Evolutionary conservation across 345 rosid species (phyloP).

Genomic region (Sisymbrium irio): DNA sequence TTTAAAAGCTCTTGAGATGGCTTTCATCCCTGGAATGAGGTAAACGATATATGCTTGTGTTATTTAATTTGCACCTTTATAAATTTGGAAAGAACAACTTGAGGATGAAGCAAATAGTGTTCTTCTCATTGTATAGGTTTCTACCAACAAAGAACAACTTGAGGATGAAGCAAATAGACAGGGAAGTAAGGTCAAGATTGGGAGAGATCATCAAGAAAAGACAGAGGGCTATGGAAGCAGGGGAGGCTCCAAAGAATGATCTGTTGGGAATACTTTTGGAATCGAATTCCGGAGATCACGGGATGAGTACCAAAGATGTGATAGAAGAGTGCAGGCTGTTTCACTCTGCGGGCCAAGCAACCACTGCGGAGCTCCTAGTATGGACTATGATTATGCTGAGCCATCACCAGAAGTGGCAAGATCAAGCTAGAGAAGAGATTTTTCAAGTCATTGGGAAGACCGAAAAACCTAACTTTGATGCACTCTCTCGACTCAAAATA

Average conservation of each 20-base stretch:
- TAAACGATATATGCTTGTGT: background rate
- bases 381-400: slow-evolving; percentile 67
- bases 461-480: slow-evolving; percentile 34
- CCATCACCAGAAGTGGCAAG: slow-evolving; percentile 61
- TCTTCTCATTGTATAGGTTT: slow-evolving; percentile 29
- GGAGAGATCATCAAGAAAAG: slow-evolving; percentile 37
- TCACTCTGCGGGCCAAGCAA: slow-evolving; percentile 70
- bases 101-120: no score
- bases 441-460: slow-evolving; percentile 43
- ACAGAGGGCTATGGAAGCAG: slow-evolving; percentile 36
- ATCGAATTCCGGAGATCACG: slow-evolving; percentile 32
- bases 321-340: slow-evolving; percentile 72
- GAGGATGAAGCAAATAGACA: slow-evolving; percentile 34
- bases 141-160: slow-evolving; percentile 37
- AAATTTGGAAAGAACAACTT: background rate
- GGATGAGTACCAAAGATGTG: slow-evolving; percentile 50
- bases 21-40: slow-evolving; percentile 66
- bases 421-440: slow-evolving; percentile 64
- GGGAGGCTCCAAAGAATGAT: slow-evolving; percentile 38
- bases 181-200: slow-evolving; percentile 32
- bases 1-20: slow-evolving; percentile 28
- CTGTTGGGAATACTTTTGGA: slow-evolving; percentile 44
- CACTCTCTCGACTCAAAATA: slow-evolving; percentile 49
- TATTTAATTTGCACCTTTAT: background rate
- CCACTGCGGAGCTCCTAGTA: slow-evolving; percentile 58